Conservation (phyloP, 148 eudicot genomes). For the Rhododendron molle region DNA sequence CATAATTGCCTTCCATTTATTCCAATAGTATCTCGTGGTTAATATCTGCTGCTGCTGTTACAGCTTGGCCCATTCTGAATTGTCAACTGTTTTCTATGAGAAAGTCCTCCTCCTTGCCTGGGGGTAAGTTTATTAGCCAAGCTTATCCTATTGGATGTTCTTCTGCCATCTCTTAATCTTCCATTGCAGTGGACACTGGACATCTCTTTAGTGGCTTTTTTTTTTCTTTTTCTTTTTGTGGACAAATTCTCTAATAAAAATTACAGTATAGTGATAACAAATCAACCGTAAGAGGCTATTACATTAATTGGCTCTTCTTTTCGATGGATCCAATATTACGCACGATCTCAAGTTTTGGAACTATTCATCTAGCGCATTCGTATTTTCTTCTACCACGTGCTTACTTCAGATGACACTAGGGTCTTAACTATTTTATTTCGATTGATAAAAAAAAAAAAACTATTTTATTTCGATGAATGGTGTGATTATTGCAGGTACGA, state of each 20-base stretch:
- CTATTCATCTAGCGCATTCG: background rate
- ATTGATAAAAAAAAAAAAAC: no score
- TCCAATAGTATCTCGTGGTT: constrained; percentile 1
- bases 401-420: background rate
- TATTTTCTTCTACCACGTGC: background rate
- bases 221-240: no score
- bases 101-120: constrained; percentile 94
- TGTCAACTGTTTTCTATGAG: constrained; percentile 97
- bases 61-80: constrained; percentile 99
- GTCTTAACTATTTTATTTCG: background rate
- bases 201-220: constrained; percentile 3
- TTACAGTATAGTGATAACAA: background rate
- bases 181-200: background rate
- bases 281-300: background rate
- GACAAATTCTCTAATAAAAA: background rate
- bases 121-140: constrained; percentile 59
- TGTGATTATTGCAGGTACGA: constrained; percentile 55
- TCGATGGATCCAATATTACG: background rate
- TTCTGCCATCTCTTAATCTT: background rate
- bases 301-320: background rate
- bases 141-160: background rate
- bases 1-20: background rate
- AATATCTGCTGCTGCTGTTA: constrained; percentile 14
- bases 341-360: no score
- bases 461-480: background rate